Base-by-base conservation (phyloP, 805 yeast genomes). In the Nakazawaea ernobii region DNA sequence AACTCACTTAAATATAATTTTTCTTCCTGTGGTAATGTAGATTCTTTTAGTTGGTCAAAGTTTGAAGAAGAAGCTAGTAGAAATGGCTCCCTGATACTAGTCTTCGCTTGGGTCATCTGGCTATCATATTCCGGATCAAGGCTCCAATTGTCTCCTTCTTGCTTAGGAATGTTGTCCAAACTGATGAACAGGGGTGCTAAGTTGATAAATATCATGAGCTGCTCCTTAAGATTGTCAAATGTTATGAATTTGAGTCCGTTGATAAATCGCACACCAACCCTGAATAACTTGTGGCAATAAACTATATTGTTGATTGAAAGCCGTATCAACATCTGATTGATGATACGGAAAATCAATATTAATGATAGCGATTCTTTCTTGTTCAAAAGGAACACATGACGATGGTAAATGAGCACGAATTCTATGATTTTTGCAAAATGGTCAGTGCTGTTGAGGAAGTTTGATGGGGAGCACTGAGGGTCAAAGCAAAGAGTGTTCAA, bases 271-370 rank as follows among this genome's bases (percentile, higher is more conserved):
- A 74, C 50, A 0, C 80, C 78, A 1, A 72, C 37, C 35, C 59
- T 60, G 11, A 71, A 66, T 3, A 80, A 52, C 15, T 56, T 53
- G 50, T 71, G 54, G 3, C 75, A 68, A 17, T 67, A 56, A 4
- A 57, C 46, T 6, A 73, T 56, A 53, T 77, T 68, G 4, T 66
- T 58, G 0, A 75, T 69, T 2, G 77, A 66, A 4, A 72, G 57
- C n/a, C 66, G 60, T 0, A 74, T 52, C 6, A 81, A 53, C 3
- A 73, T 53, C 32, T 67, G 69, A 56, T 81, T 82, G 14, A 75
- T 59, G 13, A 82, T 59, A 44, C 68, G 67, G 39, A 81, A 57
- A 1, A 71, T 55, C 2, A 56, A 35, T 7, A 68, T 58, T 8
- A 61, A 45, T 8, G 56, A 45, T 32, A 54, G 56, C 3, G 62